phyloP scores from a whole-genome alignment of 768 basidiomycete genomes.

The Naganishia friedmannii region DNA sequence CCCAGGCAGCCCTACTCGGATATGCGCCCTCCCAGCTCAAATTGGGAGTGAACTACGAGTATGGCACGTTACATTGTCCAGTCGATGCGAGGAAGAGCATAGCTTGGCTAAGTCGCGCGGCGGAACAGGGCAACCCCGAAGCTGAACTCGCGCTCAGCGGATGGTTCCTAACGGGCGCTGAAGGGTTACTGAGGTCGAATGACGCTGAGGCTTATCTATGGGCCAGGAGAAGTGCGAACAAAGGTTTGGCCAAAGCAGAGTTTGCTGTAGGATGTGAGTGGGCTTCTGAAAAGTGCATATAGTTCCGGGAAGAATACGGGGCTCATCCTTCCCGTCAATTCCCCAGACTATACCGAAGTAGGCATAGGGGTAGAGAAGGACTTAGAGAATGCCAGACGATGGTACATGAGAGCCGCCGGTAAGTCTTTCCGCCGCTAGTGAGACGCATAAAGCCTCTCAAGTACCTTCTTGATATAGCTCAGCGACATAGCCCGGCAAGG shows the following conservation, averaged over 20 bases:
- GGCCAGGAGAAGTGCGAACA: constrained; percentile 94
- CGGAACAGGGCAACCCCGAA: constrained; percentile 91
- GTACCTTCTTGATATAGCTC: not conserved
- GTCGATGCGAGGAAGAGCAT: constrained; percentile 91
- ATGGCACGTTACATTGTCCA: constrained; percentile 79
- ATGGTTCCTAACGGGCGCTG: constrained; percentile 84
- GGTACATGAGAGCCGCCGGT: constrained; percentile 99
- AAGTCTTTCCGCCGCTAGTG: constrained; percentile 39
- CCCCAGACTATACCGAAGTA: constrained; percentile 86
- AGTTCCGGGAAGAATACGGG: not conserved
- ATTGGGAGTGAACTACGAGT: constrained; percentile 92
- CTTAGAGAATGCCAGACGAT: constrained; percentile 88
- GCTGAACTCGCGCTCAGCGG: constrained; percentile 94
- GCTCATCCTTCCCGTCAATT: not conserved
- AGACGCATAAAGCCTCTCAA: not conserved
- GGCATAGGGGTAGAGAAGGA: constrained; percentile 98
- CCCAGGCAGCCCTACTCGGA: constrained; percentile 86
- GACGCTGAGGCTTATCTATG: constrained; percentile 98
- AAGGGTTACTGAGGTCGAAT: constrained; percentile 93
- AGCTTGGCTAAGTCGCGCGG: constrained; percentile 98
- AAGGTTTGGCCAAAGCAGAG: constrained; percentile 92
- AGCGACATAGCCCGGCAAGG: constrained; percentile 18
- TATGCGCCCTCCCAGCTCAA: constrained; percentile 93
- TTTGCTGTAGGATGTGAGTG: constrained; percentile 80
- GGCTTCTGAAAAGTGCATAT: too few species aligned